A percentile compares a stretch with the other conserved stretches of the same genome.
phyloP scores from a whole-genome alignment of 2,329 filamentous ascomycete species.

The Helminthosporium solani region DNA sequence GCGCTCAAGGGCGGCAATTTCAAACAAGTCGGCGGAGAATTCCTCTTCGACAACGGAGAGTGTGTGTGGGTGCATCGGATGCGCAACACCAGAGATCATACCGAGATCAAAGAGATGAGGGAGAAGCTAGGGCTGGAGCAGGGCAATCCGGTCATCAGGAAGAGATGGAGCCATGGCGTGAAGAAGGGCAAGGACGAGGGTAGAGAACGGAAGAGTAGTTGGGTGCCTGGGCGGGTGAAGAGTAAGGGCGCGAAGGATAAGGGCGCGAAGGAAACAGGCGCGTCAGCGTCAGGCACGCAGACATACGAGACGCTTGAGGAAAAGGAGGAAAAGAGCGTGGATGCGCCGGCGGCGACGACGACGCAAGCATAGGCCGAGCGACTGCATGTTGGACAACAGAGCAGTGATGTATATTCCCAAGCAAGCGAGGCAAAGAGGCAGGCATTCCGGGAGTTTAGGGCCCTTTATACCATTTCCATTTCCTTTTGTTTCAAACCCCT shows the following conservation, averaged over 20 bases:
- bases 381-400: neutral
- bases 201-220: conserved; percentile 27
- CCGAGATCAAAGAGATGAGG: conserved; percentile 67
- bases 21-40: conserved; percentile 73
- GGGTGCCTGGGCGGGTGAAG: conserved; percentile 26
- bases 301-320: neutral
- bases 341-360: neutral
- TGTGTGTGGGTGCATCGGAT: conserved; percentile 82
- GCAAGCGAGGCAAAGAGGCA: no score
- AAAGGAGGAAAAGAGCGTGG: neutral
- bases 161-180: conserved; percentile 38
- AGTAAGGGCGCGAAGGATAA: conserved; percentile 25
- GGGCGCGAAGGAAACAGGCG: conserved; percentile 20
- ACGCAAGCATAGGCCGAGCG: no score
- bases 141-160: conserved; percentile 27
- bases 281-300: conserved; percentile 5
- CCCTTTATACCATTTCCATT: neutral
- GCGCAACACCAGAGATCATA: conserved; percentile 75
- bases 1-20: conserved; percentile 65
- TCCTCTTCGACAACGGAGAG: conserved; percentile 70
- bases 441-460: neutral
- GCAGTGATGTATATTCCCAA: no score
- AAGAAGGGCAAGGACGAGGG: conserved; percentile 23
- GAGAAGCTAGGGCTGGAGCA: conserved; percentile 56
- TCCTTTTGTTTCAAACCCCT: no score